Conservation (phyloP, 2,329 filamentous ascomycete genomes). For the Fusarium keratoplasticum region DNA sequence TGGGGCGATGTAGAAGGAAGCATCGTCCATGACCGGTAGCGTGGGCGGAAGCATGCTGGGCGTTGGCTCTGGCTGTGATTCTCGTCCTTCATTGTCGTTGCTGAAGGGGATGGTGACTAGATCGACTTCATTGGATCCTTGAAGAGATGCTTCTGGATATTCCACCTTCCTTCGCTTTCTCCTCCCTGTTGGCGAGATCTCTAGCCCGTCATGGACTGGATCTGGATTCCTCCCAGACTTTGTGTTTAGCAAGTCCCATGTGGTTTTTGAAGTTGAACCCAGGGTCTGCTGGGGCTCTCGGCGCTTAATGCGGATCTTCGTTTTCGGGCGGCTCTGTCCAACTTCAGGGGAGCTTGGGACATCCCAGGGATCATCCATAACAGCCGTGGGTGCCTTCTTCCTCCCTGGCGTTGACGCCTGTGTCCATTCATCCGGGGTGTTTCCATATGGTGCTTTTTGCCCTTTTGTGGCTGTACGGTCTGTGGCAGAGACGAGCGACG, state of each 20-base stretch:
- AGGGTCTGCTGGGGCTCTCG: conserved; percentile 8
- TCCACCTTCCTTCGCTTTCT: conserved; percentile 42
- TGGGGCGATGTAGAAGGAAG: conserved; percentile 49
- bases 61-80: conserved; percentile 16
- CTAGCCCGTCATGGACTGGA: neutral
- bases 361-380: conserved; percentile 55
- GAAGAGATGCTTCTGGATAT: conserved; percentile 16
- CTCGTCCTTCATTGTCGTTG: conserved; percentile 23
- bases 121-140: conserved; percentile 41
- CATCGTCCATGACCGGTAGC: conserved; percentile 41
- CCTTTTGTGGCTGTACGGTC: conserved; percentile 40
- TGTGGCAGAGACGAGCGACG: conserved; percentile 44
- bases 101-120: conserved; percentile 42
- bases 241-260: neutral
- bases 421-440: conserved; percentile 44
- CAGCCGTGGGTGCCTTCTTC: conserved; percentile 35
- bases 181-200: conserved; percentile 9
- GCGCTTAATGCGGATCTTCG: conserved; percentile 33
- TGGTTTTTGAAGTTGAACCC: neutral
- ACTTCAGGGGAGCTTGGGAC: conserved; percentile 57
- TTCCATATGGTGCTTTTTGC: conserved; percentile 18
- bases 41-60: conserved; percentile 46
- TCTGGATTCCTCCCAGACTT: neutral
- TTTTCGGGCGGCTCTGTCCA: conserved; percentile 10
- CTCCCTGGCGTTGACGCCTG: conserved; percentile 50